A percentile compares a stretch with the other conserved stretches of the same genome.
Evolutionary conservation across 2,329 filamentous ascomycete genomes (phyloP).

Genomic region (Pseudogymnoascus destructans): DNA sequence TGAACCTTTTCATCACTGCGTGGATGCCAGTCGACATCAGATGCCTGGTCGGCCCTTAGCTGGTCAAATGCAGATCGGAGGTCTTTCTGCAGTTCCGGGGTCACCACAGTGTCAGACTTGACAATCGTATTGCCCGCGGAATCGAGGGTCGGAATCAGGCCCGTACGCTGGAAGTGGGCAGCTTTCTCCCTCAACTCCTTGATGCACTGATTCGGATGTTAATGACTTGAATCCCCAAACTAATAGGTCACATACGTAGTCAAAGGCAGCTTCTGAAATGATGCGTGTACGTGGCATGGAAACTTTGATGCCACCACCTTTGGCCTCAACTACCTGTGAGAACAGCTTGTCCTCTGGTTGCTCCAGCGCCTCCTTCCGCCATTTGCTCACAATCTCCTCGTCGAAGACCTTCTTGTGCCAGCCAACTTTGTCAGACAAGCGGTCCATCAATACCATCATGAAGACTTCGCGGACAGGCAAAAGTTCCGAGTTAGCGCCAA

Average conservation of each 20-base stretch:
- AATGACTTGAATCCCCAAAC: neutral
- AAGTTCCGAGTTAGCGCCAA: neutral
- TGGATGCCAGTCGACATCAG: slow-evolving; percentile 47
- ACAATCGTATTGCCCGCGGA: slow-evolving; percentile 26
- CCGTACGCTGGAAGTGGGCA: slow-evolving; percentile 14
- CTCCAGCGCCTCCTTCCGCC: slow-evolving; percentile 19
- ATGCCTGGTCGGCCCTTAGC: slow-evolving; percentile 39
- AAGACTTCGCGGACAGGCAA: slow-evolving; percentile 9
- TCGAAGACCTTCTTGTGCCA: slow-evolving; percentile 19
- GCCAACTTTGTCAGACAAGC: slow-evolving; percentile 5
- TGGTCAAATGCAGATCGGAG: slow-evolving; percentile 32
- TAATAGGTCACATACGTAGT: neutral
- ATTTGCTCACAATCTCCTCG: slow-evolving; percentile 19
- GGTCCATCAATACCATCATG: slow-evolving; percentile 10
- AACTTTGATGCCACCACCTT: slow-evolving; percentile 9
- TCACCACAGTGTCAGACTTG: slow-evolving; percentile 39
- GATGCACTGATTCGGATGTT: slow-evolving; percentile 13
- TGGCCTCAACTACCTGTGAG: slow-evolving; percentile 26
- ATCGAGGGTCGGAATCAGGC: neutral
- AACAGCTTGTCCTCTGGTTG: slow-evolving; percentile 20
- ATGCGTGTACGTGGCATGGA: neutral
- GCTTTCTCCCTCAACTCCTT: slow-evolving; percentile 20
- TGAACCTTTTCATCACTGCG: slow-evolving; percentile 42
- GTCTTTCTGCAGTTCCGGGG: slow-evolving; percentile 27
- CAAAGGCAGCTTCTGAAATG: neutral